Evolutionary conservation across 345 rosid genomes (phyloP).

Genomic region (Ceriops zippeliana): DNA sequence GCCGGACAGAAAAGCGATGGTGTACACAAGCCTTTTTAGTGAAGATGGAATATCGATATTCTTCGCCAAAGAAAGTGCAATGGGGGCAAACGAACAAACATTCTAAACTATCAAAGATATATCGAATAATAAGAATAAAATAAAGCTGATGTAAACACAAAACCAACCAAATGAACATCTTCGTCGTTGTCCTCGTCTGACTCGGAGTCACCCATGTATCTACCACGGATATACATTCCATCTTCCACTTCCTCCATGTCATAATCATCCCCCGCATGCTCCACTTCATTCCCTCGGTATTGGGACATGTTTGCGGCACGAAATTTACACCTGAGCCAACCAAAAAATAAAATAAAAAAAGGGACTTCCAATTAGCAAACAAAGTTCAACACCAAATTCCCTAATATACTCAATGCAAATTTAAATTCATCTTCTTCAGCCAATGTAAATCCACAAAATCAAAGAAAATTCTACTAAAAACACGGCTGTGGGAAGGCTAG

Average conservation of each 20-base stretch:
- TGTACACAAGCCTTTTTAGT: not conserved
- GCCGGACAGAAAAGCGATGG: not conserved
- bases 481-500: too few species aligned
- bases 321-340: constrained; percentile 20
- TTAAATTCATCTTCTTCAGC: not conserved
- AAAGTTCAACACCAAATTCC: not conserved
- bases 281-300: constrained; percentile 39
- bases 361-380: not conserved
- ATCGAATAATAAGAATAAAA: not conserved
- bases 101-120: not conserved
- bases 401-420: not conserved
- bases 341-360: not conserved
- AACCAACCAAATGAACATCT: constrained; percentile 43
- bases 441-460: not conserved
- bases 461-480: not conserved
- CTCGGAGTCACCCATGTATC: constrained; percentile 48
- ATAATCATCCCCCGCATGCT: constrained; percentile 40
- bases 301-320: constrained; percentile 33
- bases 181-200: constrained; percentile 46
- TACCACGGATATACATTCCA: constrained; percentile 44
- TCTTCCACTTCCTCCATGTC: constrained; percentile 56
- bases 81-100: not conserved
- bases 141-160: not conserved
- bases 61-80: not conserved
- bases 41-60: not conserved